Evolutionary conservation across 2,329 filamentous ascomycete genomes (phyloP).

Genomic region (Phyllachora maydis): DNA sequence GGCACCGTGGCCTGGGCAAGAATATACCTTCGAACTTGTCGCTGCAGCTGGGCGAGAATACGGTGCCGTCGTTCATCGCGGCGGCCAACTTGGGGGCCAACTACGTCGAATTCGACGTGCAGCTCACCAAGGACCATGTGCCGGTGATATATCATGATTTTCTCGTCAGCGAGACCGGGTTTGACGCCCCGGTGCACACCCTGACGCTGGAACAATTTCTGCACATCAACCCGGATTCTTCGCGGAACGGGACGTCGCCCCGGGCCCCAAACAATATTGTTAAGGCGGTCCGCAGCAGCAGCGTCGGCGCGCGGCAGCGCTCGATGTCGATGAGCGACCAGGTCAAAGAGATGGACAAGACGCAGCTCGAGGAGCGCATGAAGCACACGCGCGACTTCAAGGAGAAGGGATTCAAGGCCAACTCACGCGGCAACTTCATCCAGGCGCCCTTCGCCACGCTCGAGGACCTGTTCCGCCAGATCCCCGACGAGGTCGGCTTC

Average conservation of each 20-base stretch:
- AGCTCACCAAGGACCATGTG: slow-evolving; percentile 95
- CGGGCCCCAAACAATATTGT: slow-evolving; percentile 9
- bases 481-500: slow-evolving; percentile 73
- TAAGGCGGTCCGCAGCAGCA: slow-evolving; percentile 11
- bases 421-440: slow-evolving; percentile 83
- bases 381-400: slow-evolving; percentile 95
- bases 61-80: slow-evolving; percentile 84
- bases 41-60: slow-evolving; percentile 90
- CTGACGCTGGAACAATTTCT: slow-evolving; percentile 91
- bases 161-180: slow-evolving; percentile 88
- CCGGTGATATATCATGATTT: slow-evolving; percentile 99
- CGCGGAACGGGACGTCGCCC: slow-evolving; percentile 13
- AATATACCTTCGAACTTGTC: slow-evolving; percentile 70
- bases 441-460: slow-evolving; percentile 90
- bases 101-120: slow-evolving; percentile 68
- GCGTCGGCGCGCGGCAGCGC: slow-evolving; percentile 16
- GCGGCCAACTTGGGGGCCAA: slow-evolving; percentile 78
- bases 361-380: slow-evolving; percentile 56
- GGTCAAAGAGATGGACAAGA: slow-evolving; percentile 10
- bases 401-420: slow-evolving; percentile 85
- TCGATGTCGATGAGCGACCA: slow-evolving; percentile 32
- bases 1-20: slow-evolving; percentile 65
- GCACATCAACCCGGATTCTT: slow-evolving; percentile 50
- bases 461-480: slow-evolving; percentile 74
- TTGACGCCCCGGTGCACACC: slow-evolving; percentile 90